These are phyloP conservation scores for Lipomyces mesembrius DNA, from an alignment of 805 yeast species.

Conservation along the genomic window DNA sequence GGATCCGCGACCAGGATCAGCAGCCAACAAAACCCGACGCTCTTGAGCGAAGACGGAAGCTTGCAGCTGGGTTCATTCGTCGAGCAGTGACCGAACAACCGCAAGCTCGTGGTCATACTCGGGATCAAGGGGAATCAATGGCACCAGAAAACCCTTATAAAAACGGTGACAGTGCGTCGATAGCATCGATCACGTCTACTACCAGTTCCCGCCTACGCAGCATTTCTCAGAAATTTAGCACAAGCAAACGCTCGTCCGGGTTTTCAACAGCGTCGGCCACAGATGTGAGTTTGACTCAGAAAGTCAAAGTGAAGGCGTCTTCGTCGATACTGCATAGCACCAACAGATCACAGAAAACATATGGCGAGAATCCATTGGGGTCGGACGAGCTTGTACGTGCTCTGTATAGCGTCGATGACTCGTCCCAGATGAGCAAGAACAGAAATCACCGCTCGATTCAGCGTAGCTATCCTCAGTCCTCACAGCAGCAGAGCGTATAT, in stretches of 20 bases:
- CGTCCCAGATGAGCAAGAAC: background rate
- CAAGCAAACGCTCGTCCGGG: conserved; percentile 12
- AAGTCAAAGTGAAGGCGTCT: conserved; percentile 1
- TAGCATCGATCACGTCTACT: conserved; percentile 18
- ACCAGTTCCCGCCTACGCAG: conserved; percentile 16
- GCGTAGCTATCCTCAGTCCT: conserved; percentile 1
- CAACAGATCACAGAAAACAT: background rate
- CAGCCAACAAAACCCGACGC: background rate
- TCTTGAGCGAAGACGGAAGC: conserved; percentile 24
- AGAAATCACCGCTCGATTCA: background rate
- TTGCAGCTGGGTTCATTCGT: conserved; percentile 26
- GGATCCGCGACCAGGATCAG: background rate
- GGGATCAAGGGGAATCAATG: background rate
- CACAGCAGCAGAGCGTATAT: background rate
- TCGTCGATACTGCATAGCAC: background rate
- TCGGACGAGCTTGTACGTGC: conserved; percentile 3
- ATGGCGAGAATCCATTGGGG: background rate
- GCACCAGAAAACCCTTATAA: background rate
- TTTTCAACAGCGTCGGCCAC: conserved; percentile 2
- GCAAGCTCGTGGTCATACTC: background rate
- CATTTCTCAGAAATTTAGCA: conserved; percentile 22
- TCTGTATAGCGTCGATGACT: background rate
- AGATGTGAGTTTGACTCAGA: background rate
- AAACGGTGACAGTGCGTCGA: background rate
- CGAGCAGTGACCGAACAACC: conserved; percentile 22